Evolutionary conservation across 805 yeast species (phyloP).

Genomic region (Yamadazyma kitorensis): DNA sequence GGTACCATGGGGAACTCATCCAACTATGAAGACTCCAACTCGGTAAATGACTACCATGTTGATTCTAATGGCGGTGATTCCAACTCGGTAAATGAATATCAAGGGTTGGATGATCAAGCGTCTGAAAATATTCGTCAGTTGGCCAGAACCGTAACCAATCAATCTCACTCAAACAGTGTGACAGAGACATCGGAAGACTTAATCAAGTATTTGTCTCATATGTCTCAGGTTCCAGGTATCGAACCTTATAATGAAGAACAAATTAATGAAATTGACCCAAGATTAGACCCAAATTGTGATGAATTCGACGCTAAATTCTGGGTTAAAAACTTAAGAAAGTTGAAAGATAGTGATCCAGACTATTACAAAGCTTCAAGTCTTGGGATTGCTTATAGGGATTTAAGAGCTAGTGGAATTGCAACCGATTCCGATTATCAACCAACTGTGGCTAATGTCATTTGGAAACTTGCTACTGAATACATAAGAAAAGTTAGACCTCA

Average conservation of each 20-base stretch:
- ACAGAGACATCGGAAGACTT: constrained; percentile 22
- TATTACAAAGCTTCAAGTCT: constrained; percentile 55
- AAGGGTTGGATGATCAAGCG: constrained; percentile 14
- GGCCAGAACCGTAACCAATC: constrained; percentile 16
- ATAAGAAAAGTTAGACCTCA: constrained; percentile 4
- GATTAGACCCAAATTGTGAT: constrained; percentile 53
- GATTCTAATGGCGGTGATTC: no score
- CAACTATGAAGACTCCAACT: constrained; percentile 4
- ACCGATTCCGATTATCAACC: constrained; percentile 63
- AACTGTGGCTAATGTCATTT: constrained; percentile 43
- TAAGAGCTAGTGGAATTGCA: constrained; percentile 58
- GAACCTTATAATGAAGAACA: constrained; percentile 23
- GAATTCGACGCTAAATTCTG: constrained; percentile 54
- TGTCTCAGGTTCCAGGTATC: constrained; percentile 46
- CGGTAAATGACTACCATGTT: constrained; percentile 1
- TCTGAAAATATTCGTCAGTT: constrained; percentile 17
- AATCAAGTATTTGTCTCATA: constrained; percentile 36
- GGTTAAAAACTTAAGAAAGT: constrained; percentile 58
- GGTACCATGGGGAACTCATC: no score
- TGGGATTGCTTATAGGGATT: constrained; percentile 53
- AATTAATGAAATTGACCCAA: constrained; percentile 32
- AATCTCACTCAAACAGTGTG: constrained; percentile 9
- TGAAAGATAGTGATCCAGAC: constrained; percentile 51
- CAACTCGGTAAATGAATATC: constrained; percentile 20
- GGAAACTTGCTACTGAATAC: constrained; percentile 16